Evolutionary conservation across 192 early-diverging fungal genomes (phyloP).

Genomic region (Rhizoclosmatium sp.): DNA sequence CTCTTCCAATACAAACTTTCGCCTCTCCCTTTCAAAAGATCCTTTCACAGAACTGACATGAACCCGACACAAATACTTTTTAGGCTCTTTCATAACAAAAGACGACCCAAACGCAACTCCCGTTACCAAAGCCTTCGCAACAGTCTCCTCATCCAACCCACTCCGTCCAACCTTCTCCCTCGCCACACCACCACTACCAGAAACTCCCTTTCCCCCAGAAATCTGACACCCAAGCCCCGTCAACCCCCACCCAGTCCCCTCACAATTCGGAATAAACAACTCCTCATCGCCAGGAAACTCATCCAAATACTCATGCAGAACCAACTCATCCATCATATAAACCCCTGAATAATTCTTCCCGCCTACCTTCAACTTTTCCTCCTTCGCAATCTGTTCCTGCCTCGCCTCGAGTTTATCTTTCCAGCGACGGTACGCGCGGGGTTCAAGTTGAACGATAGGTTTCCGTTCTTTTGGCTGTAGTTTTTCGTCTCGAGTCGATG

Average conservation of each 20-base stretch:
- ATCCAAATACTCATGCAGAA: conserved; percentile 6
- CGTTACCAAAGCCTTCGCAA: not conserved
- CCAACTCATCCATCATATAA: not conserved
- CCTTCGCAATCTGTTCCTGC: too few species aligned
- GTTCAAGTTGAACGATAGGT: not conserved
- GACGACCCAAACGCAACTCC: conserved; percentile 8
- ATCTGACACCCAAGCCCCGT: conserved; percentile 2
- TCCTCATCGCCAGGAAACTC: conserved; percentile 41
- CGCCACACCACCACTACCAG: not conserved
- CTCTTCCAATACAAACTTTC: not conserved
- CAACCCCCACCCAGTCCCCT: not conserved
- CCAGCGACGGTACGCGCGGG: too few species aligned
- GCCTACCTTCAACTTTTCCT: not conserved
- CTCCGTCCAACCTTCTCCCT: not conserved
- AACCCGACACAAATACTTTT: conserved; percentile 12
- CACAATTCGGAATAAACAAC: conserved; percentile 21
- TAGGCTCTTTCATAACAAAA: conserved; percentile 11
- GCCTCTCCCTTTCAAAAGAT: not conserved
- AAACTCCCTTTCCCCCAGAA: not conserved
- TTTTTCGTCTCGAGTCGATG: not conserved
- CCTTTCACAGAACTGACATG: conserved; percentile 2
- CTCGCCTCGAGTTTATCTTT: too few species aligned
- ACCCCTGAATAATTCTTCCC: not conserved
- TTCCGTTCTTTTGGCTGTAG: not conserved
- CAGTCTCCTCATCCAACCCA: conserved; percentile 6